These are phyloP conservation scores for Coffea humblotiana DNA, from an alignment of 305 asterid genomes.

Conservation along the genomic window DNA sequence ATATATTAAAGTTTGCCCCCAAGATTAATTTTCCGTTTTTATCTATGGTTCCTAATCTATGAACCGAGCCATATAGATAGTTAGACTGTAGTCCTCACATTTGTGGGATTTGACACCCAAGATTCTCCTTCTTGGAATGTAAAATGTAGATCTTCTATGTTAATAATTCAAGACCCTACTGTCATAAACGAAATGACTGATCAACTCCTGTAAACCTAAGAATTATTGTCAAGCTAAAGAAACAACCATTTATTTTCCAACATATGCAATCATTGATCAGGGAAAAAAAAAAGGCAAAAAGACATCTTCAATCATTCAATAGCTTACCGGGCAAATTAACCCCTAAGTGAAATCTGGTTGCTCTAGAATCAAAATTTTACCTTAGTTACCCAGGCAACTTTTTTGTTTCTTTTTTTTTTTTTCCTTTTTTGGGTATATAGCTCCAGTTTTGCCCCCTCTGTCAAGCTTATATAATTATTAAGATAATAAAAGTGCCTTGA, in stretches of 20 bases:
- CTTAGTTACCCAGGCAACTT: too few species aligned
- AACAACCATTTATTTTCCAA: background rate
- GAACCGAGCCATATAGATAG: too few species aligned
- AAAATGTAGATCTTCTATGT: background rate
- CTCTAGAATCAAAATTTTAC: background rate
- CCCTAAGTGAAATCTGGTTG: background rate
- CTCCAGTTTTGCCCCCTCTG: too few species aligned
- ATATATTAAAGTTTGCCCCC: too few species aligned
- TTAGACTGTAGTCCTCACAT: background rate
- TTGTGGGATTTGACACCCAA: background rate
- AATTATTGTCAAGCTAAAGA: background rate
- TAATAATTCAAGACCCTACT: background rate
- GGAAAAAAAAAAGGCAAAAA: too few species aligned
- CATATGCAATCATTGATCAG: background rate
- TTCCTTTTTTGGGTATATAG: too few species aligned
- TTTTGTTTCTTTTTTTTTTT: too few species aligned
- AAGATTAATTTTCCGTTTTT: too few species aligned
- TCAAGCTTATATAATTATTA: too few species aligned
- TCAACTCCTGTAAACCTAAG: background rate
- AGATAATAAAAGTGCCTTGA: background rate
- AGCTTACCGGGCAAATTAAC: background rate
- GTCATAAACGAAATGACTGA: background rate
- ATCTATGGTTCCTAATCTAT: too few species aligned
- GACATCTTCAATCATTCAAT: background rate
- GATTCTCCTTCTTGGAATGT: background rate